A percentile compares a stretch with the other conserved stretches of the same genome.
phyloP scores from a whole-genome alignment of 495 filamentous ascomycete genomes.

The Trichocladium uniseriatum region DNA sequence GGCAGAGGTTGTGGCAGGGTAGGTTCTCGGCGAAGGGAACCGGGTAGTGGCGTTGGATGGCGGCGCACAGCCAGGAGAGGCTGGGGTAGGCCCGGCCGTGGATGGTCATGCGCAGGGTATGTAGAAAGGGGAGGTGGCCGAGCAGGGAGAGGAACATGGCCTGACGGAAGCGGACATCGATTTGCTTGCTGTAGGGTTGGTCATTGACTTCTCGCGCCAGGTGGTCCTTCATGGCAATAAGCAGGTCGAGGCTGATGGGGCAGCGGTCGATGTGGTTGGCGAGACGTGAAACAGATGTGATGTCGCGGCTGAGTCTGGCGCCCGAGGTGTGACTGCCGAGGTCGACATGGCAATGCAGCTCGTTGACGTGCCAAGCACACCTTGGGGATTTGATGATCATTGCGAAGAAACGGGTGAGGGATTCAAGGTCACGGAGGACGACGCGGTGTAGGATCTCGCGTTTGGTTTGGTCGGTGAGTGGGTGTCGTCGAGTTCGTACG shows the following conservation, averaged over 20 bases:
- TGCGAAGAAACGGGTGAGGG: neutral
- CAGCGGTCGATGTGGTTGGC: neutral
- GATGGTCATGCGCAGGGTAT: neutral
- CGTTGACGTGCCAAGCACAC: neutral
- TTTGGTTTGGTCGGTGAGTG: neutral
- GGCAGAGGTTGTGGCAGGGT: neutral
- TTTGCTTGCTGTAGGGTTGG: neutral
- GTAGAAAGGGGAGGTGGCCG: neutral
- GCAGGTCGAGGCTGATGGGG: neutral
- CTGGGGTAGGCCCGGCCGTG: neutral
- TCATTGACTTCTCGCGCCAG: neutral
- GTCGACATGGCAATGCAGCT: neutral
- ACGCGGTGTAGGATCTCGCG: neutral
- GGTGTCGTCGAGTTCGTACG: neutral
- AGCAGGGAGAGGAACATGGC: slow-evolving; percentile 2
- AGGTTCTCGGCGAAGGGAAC: neutral
- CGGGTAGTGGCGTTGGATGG: neutral
- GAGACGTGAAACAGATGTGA: neutral
- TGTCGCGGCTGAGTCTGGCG: neutral
- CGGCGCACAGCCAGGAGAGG: neutral
- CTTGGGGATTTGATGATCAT: neutral
- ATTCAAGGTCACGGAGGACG: neutral
- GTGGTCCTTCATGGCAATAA: neutral
- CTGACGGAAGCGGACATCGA: neutral
- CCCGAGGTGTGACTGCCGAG: neutral